phyloP scores from a whole-genome alignment of 2,329 filamentous ascomycete genomes.

The Aotearoamyces nothofagi region DNA sequence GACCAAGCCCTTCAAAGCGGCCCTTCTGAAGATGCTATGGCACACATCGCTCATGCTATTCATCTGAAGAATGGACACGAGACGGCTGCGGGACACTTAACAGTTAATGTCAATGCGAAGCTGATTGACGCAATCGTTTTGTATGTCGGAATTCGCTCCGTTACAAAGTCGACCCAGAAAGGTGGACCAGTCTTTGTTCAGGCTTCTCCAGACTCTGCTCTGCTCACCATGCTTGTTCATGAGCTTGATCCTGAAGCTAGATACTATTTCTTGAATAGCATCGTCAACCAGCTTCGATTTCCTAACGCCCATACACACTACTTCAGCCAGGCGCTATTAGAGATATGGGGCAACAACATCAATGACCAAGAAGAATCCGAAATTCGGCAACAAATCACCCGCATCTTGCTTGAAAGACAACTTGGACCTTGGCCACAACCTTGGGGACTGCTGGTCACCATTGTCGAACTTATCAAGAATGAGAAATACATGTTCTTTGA shows the following conservation, averaged over 20 bases:
- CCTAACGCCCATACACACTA: slow-evolving; percentile 85
- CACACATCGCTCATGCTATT: slow-evolving; percentile 62
- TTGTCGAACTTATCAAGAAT: slow-evolving; percentile 84
- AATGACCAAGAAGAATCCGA: slow-evolving; percentile 62
- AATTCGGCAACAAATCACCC: slow-evolving; percentile 80
- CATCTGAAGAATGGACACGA: slow-evolving; percentile 40
- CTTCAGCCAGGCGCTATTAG: slow-evolving; percentile 73
- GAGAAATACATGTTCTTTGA: slow-evolving; percentile 86
- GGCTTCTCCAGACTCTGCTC: slow-evolving; percentile 49
- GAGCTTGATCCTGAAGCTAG: slow-evolving; percentile 63
- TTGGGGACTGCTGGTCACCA: slow-evolving; percentile 82
- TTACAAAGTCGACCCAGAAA: slow-evolving; percentile 40
- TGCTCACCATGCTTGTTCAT: slow-evolving; percentile 64
- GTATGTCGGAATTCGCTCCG: slow-evolving; percentile 63
- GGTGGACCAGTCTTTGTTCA: slow-evolving; percentile 48
- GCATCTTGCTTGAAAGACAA: slow-evolving; percentile 75
- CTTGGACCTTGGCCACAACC: slow-evolving; percentile 86
- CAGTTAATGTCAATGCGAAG: slow-evolving; percentile 50
- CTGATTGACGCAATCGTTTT: slow-evolving; percentile 74
- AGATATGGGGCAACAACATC: slow-evolving; percentile 68
- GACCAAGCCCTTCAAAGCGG: slow-evolving; percentile 44
- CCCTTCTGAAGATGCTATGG: slow-evolving; percentile 56
- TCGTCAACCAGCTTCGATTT: slow-evolving; percentile 84
- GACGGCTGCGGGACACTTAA: slow-evolving; percentile 50
- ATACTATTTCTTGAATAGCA: slow-evolving; percentile 71